Evolutionary conservation across 2,329 filamentous ascomycete genomes (phyloP).

Genomic region (Penicillium sp.): DNA sequence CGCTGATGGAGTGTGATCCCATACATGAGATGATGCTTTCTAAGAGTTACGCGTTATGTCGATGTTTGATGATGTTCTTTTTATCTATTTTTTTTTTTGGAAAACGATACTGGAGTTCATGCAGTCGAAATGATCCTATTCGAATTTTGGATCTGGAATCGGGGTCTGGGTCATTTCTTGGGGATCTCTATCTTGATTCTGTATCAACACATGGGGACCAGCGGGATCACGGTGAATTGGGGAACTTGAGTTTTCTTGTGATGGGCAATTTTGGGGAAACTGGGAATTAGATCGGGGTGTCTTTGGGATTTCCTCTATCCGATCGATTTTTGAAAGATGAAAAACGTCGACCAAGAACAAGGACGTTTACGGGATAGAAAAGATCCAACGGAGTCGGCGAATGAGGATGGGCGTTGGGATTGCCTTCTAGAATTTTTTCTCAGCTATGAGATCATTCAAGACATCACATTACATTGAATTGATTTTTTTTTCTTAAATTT

Average conservation of each 20-base stretch:
- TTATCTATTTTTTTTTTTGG: not conserved
- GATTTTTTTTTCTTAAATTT: not conserved
- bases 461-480: not conserved
- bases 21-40: not conserved
- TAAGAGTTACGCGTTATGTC: not conserved
- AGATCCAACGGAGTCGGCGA: not conserved
- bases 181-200: not conserved
- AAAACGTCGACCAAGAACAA: not conserved
- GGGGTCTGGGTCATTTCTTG: not conserved
- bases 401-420: not conserved
- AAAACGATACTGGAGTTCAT: not conserved
- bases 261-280: not conserved
- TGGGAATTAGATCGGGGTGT: constrained; percentile 1
- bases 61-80: not conserved
- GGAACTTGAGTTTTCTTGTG: not conserved
- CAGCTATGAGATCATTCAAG: not conserved
- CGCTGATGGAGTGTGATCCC: constrained; percentile 9
- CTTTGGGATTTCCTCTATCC: not conserved
- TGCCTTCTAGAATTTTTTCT: not conserved
- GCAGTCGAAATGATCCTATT: not conserved
- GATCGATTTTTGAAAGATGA: not conserved
- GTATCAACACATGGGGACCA: not conserved
- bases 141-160: not conserved
- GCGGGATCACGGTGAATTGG: not conserved
- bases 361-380: not conserved